Evolutionary conservation across 768 basidiomycete species (phyloP).

Genomic region (Amyloporia xantha): DNA sequence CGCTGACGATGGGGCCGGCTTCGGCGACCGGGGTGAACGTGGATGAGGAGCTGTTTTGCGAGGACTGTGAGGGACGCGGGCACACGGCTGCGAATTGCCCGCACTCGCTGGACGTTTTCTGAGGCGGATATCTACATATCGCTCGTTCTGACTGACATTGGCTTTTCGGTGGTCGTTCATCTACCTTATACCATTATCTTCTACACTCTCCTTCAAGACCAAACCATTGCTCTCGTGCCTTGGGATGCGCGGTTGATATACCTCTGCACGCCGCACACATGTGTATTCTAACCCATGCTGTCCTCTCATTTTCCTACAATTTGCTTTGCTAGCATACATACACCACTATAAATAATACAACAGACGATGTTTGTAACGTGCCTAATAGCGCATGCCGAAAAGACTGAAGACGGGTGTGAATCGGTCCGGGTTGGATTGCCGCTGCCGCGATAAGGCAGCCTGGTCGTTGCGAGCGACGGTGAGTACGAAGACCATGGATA

Average conservation of each 20-base stretch:
- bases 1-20: slow-evolving; percentile 8
- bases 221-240: not conserved
- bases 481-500: not conserved
- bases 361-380: not conserved
- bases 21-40: slow-evolving; percentile 1
- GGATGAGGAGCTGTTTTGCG: slow-evolving; percentile 53
- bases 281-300: not conserved
- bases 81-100: slow-evolving; percentile 76
- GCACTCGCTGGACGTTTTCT: slow-evolving; percentile 84
- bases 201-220: not conserved
- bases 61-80: slow-evolving; percentile 78
- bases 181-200: not conserved
- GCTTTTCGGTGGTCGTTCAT: not conserved
- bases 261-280: not conserved
- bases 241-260: not conserved
- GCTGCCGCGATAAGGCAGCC: no score
- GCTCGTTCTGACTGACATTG: no score
- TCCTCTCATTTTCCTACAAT: not conserved
- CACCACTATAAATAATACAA: not conserved
- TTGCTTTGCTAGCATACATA: not conserved
- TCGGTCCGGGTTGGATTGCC: no score
- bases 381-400: not conserved
- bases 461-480: no score
- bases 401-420: no score
- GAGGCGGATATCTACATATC: slow-evolving; percentile 17